Evolutionary conservation across 2,329 filamentous ascomycete species (phyloP).

Genomic region (Hypocrella siamensis): DNA sequence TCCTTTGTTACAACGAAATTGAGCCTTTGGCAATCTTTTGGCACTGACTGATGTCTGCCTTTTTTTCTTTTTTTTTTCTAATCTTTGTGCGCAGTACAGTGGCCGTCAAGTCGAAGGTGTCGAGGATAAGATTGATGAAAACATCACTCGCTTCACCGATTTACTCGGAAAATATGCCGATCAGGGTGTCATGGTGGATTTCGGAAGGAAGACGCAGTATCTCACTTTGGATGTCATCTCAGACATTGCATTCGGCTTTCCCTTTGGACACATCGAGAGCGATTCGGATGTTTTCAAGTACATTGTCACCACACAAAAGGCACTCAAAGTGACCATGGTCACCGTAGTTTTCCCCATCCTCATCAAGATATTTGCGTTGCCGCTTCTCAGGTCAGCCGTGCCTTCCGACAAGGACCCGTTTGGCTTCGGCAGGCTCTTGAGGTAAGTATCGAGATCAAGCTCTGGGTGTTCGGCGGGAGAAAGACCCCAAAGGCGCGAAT

Average conservation of each 20-base stretch:
- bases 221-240: slow-evolving; percentile 27
- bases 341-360: slow-evolving; percentile 4
- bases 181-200: slow-evolving; percentile 2
- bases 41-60: no score
- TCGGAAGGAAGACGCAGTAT: slow-evolving; percentile 23
- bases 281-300: slow-evolving; percentile 32
- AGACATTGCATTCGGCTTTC: slow-evolving; percentile 31
- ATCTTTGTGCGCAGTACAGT: slow-evolving; percentile 23
- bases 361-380: slow-evolving; percentile 2
- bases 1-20: no score
- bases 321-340: slow-evolving; percentile 5
- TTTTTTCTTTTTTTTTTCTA: no score
- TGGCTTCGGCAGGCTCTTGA: slow-evolving; percentile 23
- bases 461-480: not conserved
- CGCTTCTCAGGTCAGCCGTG: slow-evolving; percentile 15
- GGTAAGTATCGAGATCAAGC: slow-evolving; percentile 13
- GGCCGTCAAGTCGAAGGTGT: slow-evolving; percentile 33
- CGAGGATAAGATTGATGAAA: slow-evolving; percentile 16
- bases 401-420: slow-evolving; percentile 20
- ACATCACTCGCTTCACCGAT: slow-evolving; percentile 3
- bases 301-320: slow-evolving; percentile 21
- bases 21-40: no score
- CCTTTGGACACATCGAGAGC: slow-evolving; percentile 29
- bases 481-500: no score
- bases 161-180: slow-evolving; percentile 5